phyloP scores from a whole-genome alignment of 768 basidiomycete species.

The Holtermanniella nyarrowii region DNA sequence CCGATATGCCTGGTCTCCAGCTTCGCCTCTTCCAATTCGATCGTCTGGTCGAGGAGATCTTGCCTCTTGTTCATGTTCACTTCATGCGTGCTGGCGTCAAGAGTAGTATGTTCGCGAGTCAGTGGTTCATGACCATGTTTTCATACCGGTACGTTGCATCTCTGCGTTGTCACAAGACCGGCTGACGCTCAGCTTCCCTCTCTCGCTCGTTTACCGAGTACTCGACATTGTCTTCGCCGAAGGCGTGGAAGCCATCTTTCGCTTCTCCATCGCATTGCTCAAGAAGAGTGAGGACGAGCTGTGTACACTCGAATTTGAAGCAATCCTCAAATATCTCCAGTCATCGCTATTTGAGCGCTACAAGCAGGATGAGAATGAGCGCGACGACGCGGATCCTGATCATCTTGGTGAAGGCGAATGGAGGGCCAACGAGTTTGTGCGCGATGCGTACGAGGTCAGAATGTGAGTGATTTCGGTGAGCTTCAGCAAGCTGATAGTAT shows the following conservation, averaged over 20 bases:
- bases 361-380: slow-evolving; percentile 37
- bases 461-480: slow-evolving; percentile 45
- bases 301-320: slow-evolving; percentile 77
- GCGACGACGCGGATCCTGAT: slow-evolving; percentile 13
- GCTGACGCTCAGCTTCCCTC: slow-evolving; percentile 61
- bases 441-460: slow-evolving; percentile 69
- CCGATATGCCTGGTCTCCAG: slow-evolving; percentile 97
- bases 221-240: slow-evolving; percentile 93
- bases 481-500: slow-evolving; percentile 1
- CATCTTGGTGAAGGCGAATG: slow-evolving; percentile 34
- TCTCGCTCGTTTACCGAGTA: slow-evolving; percentile 89
- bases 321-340: slow-evolving; percentile 75
- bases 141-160: slow-evolving; percentile 62
- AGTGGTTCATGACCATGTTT: slow-evolving; percentile 97
- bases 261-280: slow-evolving; percentile 78
- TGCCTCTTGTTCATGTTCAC: slow-evolving; percentile 87
- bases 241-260: slow-evolving; percentile 93
- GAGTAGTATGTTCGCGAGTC: slow-evolving; percentile 95
- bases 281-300: slow-evolving; percentile 76
- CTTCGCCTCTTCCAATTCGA: slow-evolving; percentile 86
- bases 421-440: slow-evolving; percentile 77
- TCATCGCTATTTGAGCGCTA: slow-evolving; percentile 72
- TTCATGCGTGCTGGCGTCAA: slow-evolving; percentile 89
- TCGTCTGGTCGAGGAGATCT: slow-evolving; percentile 77
- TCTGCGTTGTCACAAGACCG: not conserved